Evolutionary conservation across 257 asterid genomes (phyloP).

Genomic region (Fraxinus americana): DNA sequence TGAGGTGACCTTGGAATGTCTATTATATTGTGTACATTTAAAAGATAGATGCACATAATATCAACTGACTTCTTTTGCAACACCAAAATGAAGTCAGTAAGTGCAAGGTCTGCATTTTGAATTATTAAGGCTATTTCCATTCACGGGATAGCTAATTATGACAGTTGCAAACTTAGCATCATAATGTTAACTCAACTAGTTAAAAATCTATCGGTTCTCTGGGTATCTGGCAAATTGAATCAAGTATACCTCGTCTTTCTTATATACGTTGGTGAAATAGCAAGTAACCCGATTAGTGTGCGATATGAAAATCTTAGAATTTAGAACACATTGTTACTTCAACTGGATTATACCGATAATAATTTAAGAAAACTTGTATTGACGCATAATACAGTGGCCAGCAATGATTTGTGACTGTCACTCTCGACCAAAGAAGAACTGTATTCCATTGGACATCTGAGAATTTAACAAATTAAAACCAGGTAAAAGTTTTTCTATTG

Average conservation of each 20-base stretch:
- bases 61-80: no score
- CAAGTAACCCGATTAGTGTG: not conserved
- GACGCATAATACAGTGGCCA: not conserved
- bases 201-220: not conserved
- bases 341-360: not conserved
- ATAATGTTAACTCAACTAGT: no score
- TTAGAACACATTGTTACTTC: no score
- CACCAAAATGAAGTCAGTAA: not conserved
- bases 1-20: not conserved
- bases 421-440: not conserved
- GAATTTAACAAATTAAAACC: not conserved
- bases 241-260: not conserved
- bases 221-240: not conserved
- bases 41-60: no score
- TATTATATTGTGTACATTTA: no score
- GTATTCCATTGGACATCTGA: not conserved
- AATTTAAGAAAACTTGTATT: no score
- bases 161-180: no score
- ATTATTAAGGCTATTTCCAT: not conserved
- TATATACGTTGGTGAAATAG: not conserved
- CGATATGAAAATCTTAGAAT: conserved; percentile 1
- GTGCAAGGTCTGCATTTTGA: not conserved
- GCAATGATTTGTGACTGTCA: not conserved
- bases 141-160: not conserved
- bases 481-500: not conserved